Base-by-base conservation (phyloP, 2,329 filamentous ascomycete species). In the Falciphora oryzae region DNA sequence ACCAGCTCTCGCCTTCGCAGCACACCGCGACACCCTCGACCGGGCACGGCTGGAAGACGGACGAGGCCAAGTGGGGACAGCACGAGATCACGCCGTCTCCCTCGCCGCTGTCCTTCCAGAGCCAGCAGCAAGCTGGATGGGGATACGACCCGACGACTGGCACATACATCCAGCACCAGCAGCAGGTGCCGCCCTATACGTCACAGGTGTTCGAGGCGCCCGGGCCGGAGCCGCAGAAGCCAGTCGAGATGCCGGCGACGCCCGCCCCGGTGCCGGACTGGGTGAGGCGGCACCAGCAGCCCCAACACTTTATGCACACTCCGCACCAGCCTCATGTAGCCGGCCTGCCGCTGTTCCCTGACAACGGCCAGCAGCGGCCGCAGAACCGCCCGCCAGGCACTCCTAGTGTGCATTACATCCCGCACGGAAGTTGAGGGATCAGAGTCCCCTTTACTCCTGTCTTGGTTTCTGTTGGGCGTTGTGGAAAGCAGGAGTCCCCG, bases 171-270 rank as follows among this genome's bases (percentile, higher is more conserved):
- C 35, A 38, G 35, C 44, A 53, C 5, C 38, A 44, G 38, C 38
- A 35, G 35, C 31, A 58, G 56, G 61, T 28, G 2, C 58, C 59
- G 56, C 58, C 32, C 2, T 53, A 53, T 5, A 65, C 59, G 62
- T 59, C 80, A 0, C 82, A 87, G 65, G 84, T 79, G 2, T 79
- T 86, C 44, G 88, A 91, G 77, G 73, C 90, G 57, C 82, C 82
- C 10, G 75, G 82, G 31, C 83, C 75, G 7, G 75, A 64, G 38
- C 67, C 64, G 28, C 58, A 44, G 1, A 28, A 58, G 38, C 69
- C 70, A 1, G 69, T 67, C 14, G 73, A 75, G 67, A 71, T 75
- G 69, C 71, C 71, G 0, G 68, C 68, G 11, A 66, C 67, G 16
- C 67, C 69, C 1, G 62, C 29, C 60, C 27, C 50, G 58, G 60